Conservation (phyloP, 2,329 filamentous ascomycete genomes). For the Trichoderma endophyticum region DNA sequence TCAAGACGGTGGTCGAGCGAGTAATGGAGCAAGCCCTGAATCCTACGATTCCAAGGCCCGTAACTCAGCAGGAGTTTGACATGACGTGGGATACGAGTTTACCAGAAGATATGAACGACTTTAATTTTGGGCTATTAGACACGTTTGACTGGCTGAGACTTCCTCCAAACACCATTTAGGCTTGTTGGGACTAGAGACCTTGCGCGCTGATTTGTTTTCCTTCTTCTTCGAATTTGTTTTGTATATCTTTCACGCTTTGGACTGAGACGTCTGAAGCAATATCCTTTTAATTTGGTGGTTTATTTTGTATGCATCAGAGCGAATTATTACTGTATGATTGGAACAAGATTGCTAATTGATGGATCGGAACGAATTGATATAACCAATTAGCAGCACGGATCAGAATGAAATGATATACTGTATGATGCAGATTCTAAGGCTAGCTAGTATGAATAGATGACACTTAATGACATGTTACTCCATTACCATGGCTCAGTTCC, state of each 20-base stretch:
- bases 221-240: not conserved
- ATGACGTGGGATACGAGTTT: slow-evolving; percentile 2
- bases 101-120: slow-evolving; percentile 27
- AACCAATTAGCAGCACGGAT: not conserved
- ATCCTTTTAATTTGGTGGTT: not conserved
- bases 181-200: not conserved
- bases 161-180: not conserved
- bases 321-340: not conserved
- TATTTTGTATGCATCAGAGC: not conserved
- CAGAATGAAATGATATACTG: not conserved
- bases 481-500: slow-evolving; percentile 9
- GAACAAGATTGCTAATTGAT: not conserved
- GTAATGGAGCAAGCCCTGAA: slow-evolving; percentile 44
- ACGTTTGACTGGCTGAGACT: slow-evolving; percentile 46
- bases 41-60: not conserved
- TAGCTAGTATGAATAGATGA: not conserved
- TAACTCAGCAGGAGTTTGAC: not conserved
- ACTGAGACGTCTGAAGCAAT: not conserved
- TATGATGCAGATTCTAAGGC: not conserved
- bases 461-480: not conserved
- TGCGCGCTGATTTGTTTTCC: not conserved
- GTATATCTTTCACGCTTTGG: not conserved
- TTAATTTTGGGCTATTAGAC: slow-evolving; percentile 48
- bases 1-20: slow-evolving; percentile 38
- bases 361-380: not conserved